These are phyloP conservation scores for Eucalyptus urophylla DNA, from an alignment of 345 rosid genomes.

Conservation along the genomic window DNA sequence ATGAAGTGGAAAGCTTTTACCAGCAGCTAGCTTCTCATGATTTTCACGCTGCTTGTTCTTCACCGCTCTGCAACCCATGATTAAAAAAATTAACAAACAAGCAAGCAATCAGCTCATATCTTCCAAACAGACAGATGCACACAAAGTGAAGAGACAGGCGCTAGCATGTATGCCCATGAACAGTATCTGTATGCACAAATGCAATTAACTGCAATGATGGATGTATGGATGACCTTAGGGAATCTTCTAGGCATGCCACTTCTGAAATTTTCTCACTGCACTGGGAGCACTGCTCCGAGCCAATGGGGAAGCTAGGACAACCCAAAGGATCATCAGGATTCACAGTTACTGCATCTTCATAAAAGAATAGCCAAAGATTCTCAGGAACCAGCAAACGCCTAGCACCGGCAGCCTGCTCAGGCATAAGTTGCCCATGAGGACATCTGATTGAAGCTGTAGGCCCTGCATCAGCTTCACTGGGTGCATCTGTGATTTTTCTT, in stretches of 20 bases:
- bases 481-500: conserved; percentile 87
- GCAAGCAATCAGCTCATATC: neutral
- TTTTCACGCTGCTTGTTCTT: conserved; percentile 78
- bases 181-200: neutral
- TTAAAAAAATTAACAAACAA: neutral
- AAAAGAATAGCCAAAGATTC: conserved; percentile 75
- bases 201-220: neutral
- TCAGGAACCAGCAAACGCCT: conserved; percentile 78
- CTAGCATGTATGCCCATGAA: neutral
- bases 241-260: conserved; percentile 84
- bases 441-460: conserved; percentile 72
- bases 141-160: neutral
- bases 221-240: conserved; percentile 47
- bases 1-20: conserved; percentile 47
- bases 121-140: neutral
- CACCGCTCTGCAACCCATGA: conserved; percentile 44
- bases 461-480: conserved; percentile 83
- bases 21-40: conserved; percentile 76
- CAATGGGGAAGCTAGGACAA: conserved; percentile 41
- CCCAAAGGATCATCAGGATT: conserved; percentile 52
- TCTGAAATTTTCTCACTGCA: conserved; percentile 77
- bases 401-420: conserved; percentile 90
- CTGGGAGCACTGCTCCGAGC: conserved; percentile 51
- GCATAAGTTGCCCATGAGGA: conserved; percentile 69
- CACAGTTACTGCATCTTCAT: conserved; percentile 59